phyloP scores from a whole-genome alignment of 208 protist species.

The Vickermania spadyakhi region DNA sequence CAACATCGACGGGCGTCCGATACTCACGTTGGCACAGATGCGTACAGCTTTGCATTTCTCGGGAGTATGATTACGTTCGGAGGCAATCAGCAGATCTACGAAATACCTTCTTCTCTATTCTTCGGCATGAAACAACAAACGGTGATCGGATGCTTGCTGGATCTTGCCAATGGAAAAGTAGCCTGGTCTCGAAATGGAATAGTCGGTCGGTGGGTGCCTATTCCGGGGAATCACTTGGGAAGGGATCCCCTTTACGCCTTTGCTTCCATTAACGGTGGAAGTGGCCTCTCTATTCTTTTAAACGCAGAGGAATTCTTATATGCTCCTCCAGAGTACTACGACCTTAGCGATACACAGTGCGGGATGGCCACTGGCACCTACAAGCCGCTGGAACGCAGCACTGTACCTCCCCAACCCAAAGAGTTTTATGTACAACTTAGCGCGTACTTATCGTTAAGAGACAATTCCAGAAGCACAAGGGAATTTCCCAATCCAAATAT shows the following conservation, averaged over 20 bases:
- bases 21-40: conserved; percentile 83
- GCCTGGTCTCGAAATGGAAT: conserved; percentile 83
- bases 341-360: conserved; percentile 55
- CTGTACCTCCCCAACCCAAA: conserved; percentile 35
- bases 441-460: conserved; percentile 68
- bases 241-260: conserved; percentile 58
- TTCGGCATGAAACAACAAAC: conserved; percentile 21
- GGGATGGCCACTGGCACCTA: conserved; percentile 41
- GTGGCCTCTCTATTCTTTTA: conserved; percentile 65
- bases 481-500: neutral
- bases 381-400: conserved; percentile 24
- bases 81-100: conserved; percentile 77
- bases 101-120: conserved; percentile 15
- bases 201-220: conserved; percentile 56
- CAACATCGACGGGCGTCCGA: conserved; percentile 70
- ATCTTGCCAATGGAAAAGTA: conserved; percentile 60
- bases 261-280: conserved; percentile 72
- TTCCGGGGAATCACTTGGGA: conserved; percentile 42
- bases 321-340: conserved; percentile 75
- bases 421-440: conserved; percentile 78
- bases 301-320: conserved; percentile 67
- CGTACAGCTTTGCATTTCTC: conserved; percentile 78
- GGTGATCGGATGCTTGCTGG: conserved; percentile 79
- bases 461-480: conserved; percentile 14
- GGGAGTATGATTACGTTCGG: conserved; percentile 56